A percentile compares a stretch with the other conserved stretches of the same genome.
These are phyloP conservation scores for Xylaria hypoxylon DNA, from an alignment of 2,329 filamentous ascomycete genomes.

Conservation along the genomic window DNA sequence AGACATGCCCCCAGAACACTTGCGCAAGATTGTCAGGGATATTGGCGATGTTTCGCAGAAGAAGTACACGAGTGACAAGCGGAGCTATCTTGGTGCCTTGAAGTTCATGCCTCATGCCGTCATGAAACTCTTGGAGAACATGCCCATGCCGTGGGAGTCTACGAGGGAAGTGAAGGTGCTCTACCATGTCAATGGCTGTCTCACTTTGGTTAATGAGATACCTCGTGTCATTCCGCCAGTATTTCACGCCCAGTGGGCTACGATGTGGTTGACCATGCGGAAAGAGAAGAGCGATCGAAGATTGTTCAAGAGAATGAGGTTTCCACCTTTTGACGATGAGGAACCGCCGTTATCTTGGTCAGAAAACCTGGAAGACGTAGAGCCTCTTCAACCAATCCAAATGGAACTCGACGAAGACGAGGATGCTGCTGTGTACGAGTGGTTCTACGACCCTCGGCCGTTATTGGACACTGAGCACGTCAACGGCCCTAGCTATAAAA, in stretches of 20 bases:
- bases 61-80: slow-evolving; percentile 98
- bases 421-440: slow-evolving; percentile 90
- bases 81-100: slow-evolving; percentile 94
- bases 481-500: slow-evolving; percentile 96
- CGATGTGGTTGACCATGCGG: slow-evolving; percentile 99
- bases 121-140: slow-evolving; percentile 96
- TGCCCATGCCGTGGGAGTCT: slow-evolving; percentile 99
- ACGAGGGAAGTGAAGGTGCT: slow-evolving; percentile 96
- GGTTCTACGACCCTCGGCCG: slow-evolving; percentile 96
- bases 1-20: slow-evolving; percentile 97
- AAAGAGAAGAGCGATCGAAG: slow-evolving; percentile 96
- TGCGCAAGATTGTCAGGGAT: slow-evolving; percentile 97
- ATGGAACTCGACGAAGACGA: slow-evolving; percentile 97
- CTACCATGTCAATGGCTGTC: slow-evolving; percentile 97
- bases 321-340: slow-evolving; percentile 98
- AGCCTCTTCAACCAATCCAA: slow-evolving; percentile 96
- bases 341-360: slow-evolving; percentile 98
- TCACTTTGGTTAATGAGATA: slow-evolving; percentile 96
- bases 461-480: slow-evolving; percentile 92
- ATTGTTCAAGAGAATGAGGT: slow-evolving; percentile 98
- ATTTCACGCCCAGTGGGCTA: slow-evolving; percentile 98
- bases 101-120: slow-evolving; percentile 99
- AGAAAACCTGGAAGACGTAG: slow-evolving; percentile 98
- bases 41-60: slow-evolving; percentile 99
- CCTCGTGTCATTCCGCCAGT: slow-evolving; percentile 97